Base-by-base conservation (phyloP, 2,329 filamentous ascomycete species). In the Chrysosporium keratinophilum region DNA sequence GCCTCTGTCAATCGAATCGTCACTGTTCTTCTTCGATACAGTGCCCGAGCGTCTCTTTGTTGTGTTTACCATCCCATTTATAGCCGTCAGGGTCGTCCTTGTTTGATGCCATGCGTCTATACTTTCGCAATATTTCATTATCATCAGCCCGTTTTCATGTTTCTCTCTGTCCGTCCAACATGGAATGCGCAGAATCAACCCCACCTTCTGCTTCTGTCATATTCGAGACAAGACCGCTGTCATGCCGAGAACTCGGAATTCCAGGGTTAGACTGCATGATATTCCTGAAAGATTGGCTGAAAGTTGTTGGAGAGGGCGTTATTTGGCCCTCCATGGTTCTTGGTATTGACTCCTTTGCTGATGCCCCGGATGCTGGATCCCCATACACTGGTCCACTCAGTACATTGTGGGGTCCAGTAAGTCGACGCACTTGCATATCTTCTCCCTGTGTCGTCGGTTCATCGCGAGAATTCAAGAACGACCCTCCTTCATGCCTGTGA, bases 381-480 rank as follows among this genome's bases (percentile, higher is more conserved):
- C 48, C 44, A 47, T 42, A 51, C 14, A 46, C 15, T 28, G 37
- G 15, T 12, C 23, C 48, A 42, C 28, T 37, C 10, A 53, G 12
- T 31, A 47, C 33, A 41, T 39, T 40, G 31, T 52, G 54, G 9
- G 57, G 53, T 23, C 48, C 48, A 10, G 55, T 40, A 12, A 52
- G 33, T 46, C 55, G 45, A 40, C 55, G 58, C 15, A 49, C 55
- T 40, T 58, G 57, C 46, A 57, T 56, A 47, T 57, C 58, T 14
- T 58, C 56, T 46, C 53, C 48, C 14, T 56, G 55, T 17, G 51
- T 50, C 6, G 50, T 39, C 7, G 51, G 39, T 20, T 45, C 50
- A 23, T 58, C 53, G 20, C 50, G 50, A 20, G 41, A 2, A 10
- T 31, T n/a, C 7, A 39, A 34, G 19, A 46, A 51, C 9, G 49